These are phyloP conservation scores for Hymenoscyphus fructigenus DNA, from an alignment of 2,329 filamentous ascomycete species.

Conservation along the genomic window DNA sequence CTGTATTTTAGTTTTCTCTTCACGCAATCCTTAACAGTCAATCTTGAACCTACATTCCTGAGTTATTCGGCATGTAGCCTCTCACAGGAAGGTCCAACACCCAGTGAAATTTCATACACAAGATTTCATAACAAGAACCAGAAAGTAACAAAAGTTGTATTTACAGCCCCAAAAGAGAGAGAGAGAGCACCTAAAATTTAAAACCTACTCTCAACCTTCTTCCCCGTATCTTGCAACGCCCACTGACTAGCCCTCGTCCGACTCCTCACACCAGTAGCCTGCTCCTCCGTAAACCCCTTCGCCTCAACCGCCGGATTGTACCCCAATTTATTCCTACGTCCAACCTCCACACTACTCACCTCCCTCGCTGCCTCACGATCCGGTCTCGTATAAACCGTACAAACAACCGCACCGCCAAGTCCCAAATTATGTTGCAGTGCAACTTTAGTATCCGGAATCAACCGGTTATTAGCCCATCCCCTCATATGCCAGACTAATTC, in stretches of 20 bases:
- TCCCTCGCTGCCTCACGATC: slow-evolving; percentile 69
- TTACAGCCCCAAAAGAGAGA: no score
- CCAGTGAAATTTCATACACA: no score
- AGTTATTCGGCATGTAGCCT: no score
- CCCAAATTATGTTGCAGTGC: slow-evolving; percentile 93
- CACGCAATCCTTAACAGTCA: no score
- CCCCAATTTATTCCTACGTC: slow-evolving; percentile 65
- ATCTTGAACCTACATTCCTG: no score
- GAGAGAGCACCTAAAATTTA: slow-evolving; percentile 37
- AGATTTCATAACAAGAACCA: no score
- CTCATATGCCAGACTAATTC: slow-evolving; percentile 94
- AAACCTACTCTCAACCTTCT: slow-evolving; percentile 73
- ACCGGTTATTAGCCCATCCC: slow-evolving; percentile 92
- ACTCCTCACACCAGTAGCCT: slow-evolving; percentile 71
- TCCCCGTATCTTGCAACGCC: slow-evolving; percentile 73
- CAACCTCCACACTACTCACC: slow-evolving; percentile 64
- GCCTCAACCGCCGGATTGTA: slow-evolving; percentile 93
- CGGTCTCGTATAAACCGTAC: slow-evolving; percentile 82
- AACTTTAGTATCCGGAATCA: slow-evolving; percentile 64
- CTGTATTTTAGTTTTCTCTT: no score
- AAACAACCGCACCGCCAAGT: slow-evolving; percentile 84
- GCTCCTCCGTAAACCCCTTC: slow-evolving; percentile 79
- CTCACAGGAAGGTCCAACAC: no score
- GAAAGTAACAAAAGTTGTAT: no score
- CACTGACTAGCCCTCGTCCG: slow-evolving; percentile 64